phyloP scores from a whole-genome alignment of 306 rosid species.

The Cucurbita pepo region DNA sequence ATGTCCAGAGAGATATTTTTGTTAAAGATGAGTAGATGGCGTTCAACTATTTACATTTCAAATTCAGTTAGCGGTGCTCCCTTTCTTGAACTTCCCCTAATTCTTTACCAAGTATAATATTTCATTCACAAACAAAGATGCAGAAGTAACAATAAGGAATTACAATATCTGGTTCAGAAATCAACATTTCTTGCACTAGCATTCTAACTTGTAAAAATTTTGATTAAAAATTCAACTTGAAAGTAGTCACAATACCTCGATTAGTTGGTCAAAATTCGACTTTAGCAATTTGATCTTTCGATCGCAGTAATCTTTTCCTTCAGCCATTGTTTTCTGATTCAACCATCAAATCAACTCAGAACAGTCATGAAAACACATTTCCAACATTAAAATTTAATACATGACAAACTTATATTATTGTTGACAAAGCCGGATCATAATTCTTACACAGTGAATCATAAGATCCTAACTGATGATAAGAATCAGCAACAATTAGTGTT shows the following conservation, averaged over 20 bases:
- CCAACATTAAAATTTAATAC: neutral
- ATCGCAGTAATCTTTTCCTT: slow-evolving; percentile 80
- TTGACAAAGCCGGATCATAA: neutral
- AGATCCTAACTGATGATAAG: neutral
- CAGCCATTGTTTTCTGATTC: slow-evolving; percentile 60
- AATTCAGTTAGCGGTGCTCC: neutral
- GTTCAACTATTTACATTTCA: neutral
- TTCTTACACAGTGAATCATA: neutral
- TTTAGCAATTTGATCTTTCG: slow-evolving; percentile 76
- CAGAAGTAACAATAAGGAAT: neutral
- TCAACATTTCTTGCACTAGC: neutral
- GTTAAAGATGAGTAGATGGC: neutral
- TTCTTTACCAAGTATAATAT: neutral
- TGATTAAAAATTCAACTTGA: neutral
- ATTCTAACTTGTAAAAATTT: neutral
- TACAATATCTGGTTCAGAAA: neutral
- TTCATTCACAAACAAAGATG: neutral
- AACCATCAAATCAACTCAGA: neutral
- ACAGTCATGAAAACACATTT: neutral
- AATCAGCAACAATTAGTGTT: neutral
- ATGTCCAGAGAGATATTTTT: neutral
- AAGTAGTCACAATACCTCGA: slow-evolving; percentile 37
- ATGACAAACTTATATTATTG: neutral
- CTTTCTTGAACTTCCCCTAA: neutral
- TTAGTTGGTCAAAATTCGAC: slow-evolving; percentile 83